Conservation (phyloP, 202 grass and related monocot species). For the Carex sylvatica region DNA sequence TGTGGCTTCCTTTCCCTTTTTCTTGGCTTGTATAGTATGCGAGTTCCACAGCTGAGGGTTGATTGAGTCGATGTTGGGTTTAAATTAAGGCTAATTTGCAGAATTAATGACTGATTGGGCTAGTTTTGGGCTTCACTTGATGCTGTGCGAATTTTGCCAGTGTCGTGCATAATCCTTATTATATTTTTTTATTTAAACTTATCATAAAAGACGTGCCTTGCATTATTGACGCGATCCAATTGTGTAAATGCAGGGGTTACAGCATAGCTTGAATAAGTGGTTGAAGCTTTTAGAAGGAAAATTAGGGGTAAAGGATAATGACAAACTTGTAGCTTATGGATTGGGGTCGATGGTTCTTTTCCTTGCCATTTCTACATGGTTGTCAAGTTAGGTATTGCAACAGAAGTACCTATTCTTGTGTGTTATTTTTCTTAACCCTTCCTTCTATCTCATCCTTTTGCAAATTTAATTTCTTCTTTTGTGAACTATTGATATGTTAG, state of each 20-base stretch:
- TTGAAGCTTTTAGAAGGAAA: conserved; percentile 47
- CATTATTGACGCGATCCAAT: not conserved
- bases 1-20: not conserved
- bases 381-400: conserved; percentile 53
- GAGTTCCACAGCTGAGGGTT: not conserved
- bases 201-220: not conserved
- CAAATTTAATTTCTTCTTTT: not conserved
- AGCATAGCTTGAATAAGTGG: conserved; percentile 53
- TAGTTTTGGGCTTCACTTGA: conserved; percentile 33
- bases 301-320: conserved; percentile 51
- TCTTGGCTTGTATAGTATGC: not conserved
- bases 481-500: not conserved
- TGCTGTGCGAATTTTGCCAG: not conserved
- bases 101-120: conserved; percentile 2
- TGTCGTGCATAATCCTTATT: not conserved
- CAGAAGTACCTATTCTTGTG: not conserved
- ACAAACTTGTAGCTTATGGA: conserved; percentile 65
- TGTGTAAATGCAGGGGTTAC: conserved; percentile 46
- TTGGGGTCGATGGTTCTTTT: conserved; percentile 71
- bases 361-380: conserved; percentile 69
- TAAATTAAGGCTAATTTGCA: not conserved
- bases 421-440: conserved; percentile 9
- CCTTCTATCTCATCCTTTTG: not conserved
- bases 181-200: not conserved
- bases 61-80: not conserved